Conservation (phyloP, 108 stramenopile genomes). For the Nitzschia palea region DNA sequence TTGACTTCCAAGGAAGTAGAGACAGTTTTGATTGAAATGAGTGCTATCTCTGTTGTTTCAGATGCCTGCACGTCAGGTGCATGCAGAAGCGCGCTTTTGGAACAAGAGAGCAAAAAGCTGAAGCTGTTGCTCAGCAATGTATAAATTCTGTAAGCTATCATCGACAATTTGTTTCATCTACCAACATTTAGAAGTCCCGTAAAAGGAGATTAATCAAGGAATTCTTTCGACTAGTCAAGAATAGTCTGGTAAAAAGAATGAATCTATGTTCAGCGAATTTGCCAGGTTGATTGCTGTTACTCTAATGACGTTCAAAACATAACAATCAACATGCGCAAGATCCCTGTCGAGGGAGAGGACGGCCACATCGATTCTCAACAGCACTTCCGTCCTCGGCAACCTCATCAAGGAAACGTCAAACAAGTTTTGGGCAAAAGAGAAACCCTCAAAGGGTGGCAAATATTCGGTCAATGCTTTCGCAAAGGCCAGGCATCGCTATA, state of each 20-base stretch:
- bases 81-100: conserved; percentile 1
- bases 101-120: conserved; percentile 12
- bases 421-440: too few relatives aligned
- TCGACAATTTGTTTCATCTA: too few relatives aligned
- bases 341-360: too few relatives aligned
- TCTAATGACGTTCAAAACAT: too few relatives aligned
- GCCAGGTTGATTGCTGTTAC: not conserved
- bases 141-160: not conserved
- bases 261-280: not conserved
- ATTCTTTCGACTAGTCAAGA: not conserved
- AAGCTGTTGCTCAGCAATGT: not conserved
- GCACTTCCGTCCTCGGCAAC: too few relatives aligned
- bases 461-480: conserved; percentile 70
- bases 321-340: too few relatives aligned
- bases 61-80: conserved; percentile 8
- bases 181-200: too few relatives aligned
- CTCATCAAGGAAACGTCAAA: too few relatives aligned
- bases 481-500: conserved; percentile 55
- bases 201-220: too few relatives aligned
- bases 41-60: conserved; percentile 2
- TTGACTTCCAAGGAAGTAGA: conserved; percentile 23
- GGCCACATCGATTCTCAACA: too few relatives aligned
- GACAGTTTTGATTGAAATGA: conserved; percentile 9
- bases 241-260: not conserved
- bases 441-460: conserved; percentile 82